Evolutionary conservation across 139 green algal genomes (phyloP).

Genomic region (Chlamydomonas asymmetrica): DNA sequence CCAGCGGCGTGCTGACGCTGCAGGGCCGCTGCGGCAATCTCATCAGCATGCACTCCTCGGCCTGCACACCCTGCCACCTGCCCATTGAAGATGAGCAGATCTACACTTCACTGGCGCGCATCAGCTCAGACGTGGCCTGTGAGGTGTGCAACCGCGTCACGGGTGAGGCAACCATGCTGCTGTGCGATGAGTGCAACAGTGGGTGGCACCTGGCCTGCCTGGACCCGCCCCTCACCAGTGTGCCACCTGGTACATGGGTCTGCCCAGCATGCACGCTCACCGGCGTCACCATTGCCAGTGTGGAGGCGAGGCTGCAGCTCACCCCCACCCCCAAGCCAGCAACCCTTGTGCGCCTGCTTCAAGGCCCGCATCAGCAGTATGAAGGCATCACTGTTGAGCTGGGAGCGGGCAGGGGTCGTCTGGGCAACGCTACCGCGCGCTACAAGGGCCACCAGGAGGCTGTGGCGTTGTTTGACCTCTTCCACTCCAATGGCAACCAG

Average conservation of each 20-base stretch:
- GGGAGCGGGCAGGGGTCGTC: too few species aligned
- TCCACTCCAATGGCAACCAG: too few species aligned
- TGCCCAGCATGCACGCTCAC: too few species aligned
- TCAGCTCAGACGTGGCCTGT: slow-evolving; percentile 27
- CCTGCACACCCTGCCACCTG: not conserved
- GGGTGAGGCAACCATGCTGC: slow-evolving; percentile 54
- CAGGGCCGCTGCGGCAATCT: not conserved
- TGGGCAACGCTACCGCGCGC: too few species aligned
- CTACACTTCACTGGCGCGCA: not conserved
- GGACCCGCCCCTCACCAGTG: slow-evolving; percentile 29
- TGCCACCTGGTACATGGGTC: slow-evolving; percentile 68
- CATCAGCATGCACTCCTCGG: not conserved
- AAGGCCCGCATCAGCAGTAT: too few species aligned
- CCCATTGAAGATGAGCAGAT: not conserved
- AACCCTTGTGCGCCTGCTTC: too few species aligned
- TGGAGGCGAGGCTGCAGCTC: too few species aligned
- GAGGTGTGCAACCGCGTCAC: slow-evolving; percentile 38
- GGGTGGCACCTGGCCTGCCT: slow-evolving; percentile 66
- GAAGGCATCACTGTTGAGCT: too few species aligned
- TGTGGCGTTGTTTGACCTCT: too few species aligned
- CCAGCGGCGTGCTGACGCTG: not conserved
- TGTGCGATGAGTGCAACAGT: slow-evolving; percentile 72
- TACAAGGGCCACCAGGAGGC: too few species aligned
- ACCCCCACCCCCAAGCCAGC: too few species aligned
- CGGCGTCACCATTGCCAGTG: too few species aligned